Percentiles rank a stretch among this genome's conserved stretches.
Evolutionary conservation across 1,284 basidiomycete genomes (phyloP).

Genomic region (Neolentinus lepideus): DNA sequence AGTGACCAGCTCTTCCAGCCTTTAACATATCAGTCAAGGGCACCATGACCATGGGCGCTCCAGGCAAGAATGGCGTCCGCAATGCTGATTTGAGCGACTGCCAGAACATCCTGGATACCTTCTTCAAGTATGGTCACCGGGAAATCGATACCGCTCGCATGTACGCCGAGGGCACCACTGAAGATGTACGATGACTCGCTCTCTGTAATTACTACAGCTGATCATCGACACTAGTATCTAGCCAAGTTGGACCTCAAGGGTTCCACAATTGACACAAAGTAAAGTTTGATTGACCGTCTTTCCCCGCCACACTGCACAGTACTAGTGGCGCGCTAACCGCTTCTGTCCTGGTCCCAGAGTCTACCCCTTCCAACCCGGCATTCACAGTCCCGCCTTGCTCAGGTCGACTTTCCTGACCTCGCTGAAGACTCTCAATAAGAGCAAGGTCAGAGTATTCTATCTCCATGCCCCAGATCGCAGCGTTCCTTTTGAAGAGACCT

Average conservation of each 20-base stretch:
- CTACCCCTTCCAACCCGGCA: slow-evolving; percentile 31
- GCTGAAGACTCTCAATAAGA: slow-evolving; percentile 25
- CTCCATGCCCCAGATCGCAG: slow-evolving; percentile 42
- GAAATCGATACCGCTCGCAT: slow-evolving; percentile 44
- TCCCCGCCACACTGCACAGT: too few species aligned
- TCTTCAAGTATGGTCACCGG: slow-evolving; percentile 32
- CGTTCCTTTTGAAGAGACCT: slow-evolving; percentile 37
- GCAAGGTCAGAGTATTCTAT: slow-evolving; percentile 37
- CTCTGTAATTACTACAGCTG: not conserved
- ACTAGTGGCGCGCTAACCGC: not conserved
- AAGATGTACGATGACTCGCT: slow-evolving; percentile 25
- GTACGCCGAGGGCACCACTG: slow-evolving; percentile 45
- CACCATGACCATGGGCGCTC: slow-evolving; percentile 41
- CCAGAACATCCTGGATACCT: slow-evolving; percentile 39
- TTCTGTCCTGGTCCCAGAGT: slow-evolving; percentile 21
- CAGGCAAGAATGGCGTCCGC: slow-evolving; percentile 35
- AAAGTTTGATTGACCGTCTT: slow-evolving; percentile 8
- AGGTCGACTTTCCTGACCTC: slow-evolving; percentile 31
- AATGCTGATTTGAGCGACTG: slow-evolving; percentile 28
- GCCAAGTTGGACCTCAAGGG: slow-evolving; percentile 33
- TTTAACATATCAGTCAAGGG: slow-evolving; percentile 23
- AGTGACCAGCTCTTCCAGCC: not conserved
- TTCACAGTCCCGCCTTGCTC: slow-evolving; percentile 29
- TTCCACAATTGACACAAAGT: slow-evolving; percentile 45
- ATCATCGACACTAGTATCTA: slow-evolving; percentile 24